Evolutionary conservation across 78 protist species (phyloP).

Genomic region (Anaeramoeba flamelloides): DNA sequence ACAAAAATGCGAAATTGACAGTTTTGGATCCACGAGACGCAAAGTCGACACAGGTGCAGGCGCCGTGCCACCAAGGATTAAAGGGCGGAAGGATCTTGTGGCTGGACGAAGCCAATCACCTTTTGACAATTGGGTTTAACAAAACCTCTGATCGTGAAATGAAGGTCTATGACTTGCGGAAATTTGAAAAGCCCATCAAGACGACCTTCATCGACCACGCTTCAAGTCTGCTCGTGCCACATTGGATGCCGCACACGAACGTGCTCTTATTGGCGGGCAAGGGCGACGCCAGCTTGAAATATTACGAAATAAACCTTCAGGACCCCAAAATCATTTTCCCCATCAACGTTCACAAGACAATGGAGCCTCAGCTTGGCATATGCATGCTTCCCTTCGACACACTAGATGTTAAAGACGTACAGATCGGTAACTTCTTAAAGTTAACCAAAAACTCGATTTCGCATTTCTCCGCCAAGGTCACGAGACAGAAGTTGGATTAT

Average conservation of each 20-base stretch:
- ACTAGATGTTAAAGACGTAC: not conserved
- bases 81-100: not conserved
- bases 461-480: not conserved
- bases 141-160: not conserved
- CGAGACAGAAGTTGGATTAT: not conserved
- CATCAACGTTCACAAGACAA: not conserved
- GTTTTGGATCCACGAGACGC: not conserved
- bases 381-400: not conserved
- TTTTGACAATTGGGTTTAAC: not conserved
- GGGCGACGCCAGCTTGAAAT: not conserved
- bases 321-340: not conserved
- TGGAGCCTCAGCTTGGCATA: not conserved
- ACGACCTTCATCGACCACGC: not conserved
- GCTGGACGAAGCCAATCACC: not conserved
- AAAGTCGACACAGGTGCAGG: not conserved
- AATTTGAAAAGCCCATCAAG: not conserved
- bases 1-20: not conserved
- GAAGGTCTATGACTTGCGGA: not conserved
- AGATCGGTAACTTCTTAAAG: not conserved
- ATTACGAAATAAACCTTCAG: not conserved
- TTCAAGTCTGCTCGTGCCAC: not conserved
- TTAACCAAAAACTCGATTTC: not conserved
- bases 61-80: not conserved
- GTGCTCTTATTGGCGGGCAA: not conserved
- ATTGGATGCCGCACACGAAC: not conserved